Conservation (phyloP, 139 green algal species). For the Micractinium conductrix region DNA sequence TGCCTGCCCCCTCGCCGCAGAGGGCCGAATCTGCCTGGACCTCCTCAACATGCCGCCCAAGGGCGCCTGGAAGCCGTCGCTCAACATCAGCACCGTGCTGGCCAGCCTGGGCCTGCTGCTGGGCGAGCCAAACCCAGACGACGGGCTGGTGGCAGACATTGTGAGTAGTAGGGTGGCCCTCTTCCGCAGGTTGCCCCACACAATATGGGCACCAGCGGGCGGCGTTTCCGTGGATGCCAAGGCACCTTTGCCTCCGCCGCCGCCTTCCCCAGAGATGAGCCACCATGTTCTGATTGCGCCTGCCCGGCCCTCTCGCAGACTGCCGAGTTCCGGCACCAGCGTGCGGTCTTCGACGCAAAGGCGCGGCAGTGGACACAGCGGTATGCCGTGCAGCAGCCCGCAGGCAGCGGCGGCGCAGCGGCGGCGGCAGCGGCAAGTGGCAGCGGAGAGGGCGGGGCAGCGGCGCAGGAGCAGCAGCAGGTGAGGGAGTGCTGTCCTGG, state of each 20-base stretch:
- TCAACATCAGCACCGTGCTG: slow-evolving; percentile 65
- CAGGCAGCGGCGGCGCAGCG: not conserved
- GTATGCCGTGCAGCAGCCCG: slow-evolving; percentile 17
- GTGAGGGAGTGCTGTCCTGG: not conserved
- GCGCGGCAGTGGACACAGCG: slow-evolving; percentile 42
- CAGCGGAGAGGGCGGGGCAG: not conserved
- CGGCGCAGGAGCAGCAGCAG: not conserved
- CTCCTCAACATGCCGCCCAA: slow-evolving; percentile 76
- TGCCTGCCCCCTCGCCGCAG: no score
- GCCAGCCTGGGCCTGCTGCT: slow-evolving; percentile 64
- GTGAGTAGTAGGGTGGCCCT: no score
- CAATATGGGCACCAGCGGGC: no score
- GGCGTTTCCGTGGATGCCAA: no score
- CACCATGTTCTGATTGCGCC: no score
- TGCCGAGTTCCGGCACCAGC: slow-evolving; percentile 49
- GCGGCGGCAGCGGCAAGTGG: not conserved
- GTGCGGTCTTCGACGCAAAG: slow-evolving; percentile 48
- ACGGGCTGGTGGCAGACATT: slow-evolving; percentile 65
- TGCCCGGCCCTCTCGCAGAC: no score
- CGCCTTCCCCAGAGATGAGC: no score
- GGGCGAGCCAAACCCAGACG: slow-evolving; percentile 68
- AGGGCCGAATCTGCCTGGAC: slow-evolving; percentile 44
- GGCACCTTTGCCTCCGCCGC: no score
- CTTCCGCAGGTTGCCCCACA: no score
- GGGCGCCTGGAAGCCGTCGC: slow-evolving; percentile 62